Base-by-base conservation (phyloP, 768 basidiomycete species). In the Termitomyces sp. region DNA sequence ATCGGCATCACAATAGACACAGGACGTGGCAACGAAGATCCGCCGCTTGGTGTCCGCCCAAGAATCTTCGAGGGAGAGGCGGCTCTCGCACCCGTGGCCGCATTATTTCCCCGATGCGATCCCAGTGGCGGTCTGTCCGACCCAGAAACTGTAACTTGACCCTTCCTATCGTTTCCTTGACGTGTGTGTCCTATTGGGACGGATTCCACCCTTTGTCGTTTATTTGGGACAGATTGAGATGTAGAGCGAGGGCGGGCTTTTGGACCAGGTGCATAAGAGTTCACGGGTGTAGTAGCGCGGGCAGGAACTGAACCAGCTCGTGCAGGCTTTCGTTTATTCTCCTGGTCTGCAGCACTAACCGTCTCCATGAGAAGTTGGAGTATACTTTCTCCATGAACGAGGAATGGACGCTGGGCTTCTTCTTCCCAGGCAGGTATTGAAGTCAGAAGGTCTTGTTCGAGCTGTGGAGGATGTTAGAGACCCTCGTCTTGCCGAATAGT, bases 401-500 rank as follows among this genome's bases (percentile, higher is more conserved):
- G 80, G 82, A 98, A 98, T 1, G 86, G 80, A 15, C 85, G 81
- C 0, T 84, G 83, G 32, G 87, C 78, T 63, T 85, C 82, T 49
- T 86, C 80, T 73, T 99, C 97, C 96, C 96, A 99, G 17, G 80
- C 75, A 2, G 94, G 92, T 57, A 98, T 86, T 0, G 85, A 80
- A 0, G 77, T 72, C 5, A 96, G 75, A 2, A 99, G 81, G 63
- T 98, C 94, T 70, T 88, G 86, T 75, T 98, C 95, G 61, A 98
- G 82, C 96, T 98, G 65, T 48, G 37, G 5, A 31, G 8, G 37
- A 43, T 2, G 32, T 51, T 25, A 50, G 10, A 51, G 15, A 46
- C 38, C 36, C 6, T 25, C 12, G 40, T 20, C 14, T 48, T 59
- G 12, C 34, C 8, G 12, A 51, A 10, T 25, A 53, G 42, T 10